Evolutionary conservation across 192 early-diverging fungal genomes (phyloP).

Genomic region (Diversispora eburnea): DNA sequence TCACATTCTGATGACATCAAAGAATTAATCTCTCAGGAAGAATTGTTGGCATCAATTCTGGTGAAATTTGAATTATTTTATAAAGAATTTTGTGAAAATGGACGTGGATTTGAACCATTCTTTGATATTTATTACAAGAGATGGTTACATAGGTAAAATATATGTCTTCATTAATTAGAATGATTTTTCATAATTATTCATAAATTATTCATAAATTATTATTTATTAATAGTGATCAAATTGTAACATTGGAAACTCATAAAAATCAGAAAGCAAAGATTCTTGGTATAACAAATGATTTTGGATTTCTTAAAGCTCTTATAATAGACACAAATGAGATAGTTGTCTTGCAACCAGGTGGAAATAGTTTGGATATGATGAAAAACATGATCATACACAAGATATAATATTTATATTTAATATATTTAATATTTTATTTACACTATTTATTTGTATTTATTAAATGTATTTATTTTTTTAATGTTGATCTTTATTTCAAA

Average conservation of each 20-base stretch:
- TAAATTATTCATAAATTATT: neutral
- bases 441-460: too few relatives aligned
- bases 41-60: slow-evolving; percentile 60
- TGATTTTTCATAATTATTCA: slow-evolving; percentile 29
- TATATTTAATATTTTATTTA: neutral
- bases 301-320: slow-evolving; percentile 71
- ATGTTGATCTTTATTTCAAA: too few relatives aligned
- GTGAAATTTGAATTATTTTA: slow-evolving; percentile 77
- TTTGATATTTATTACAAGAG: slow-evolving; percentile 71
- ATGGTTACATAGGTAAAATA: slow-evolving; percentile 77
- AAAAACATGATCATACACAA: slow-evolving; percentile 68
- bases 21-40: slow-evolving; percentile 63
- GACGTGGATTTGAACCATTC: slow-evolving; percentile 65
- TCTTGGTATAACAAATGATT: slow-evolving; percentile 68
- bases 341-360: slow-evolving; percentile 88
- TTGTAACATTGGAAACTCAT: slow-evolving; percentile 61
- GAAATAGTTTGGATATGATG: slow-evolving; percentile 98
- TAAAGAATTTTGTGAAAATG: slow-evolving; percentile 57
- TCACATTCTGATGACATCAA: slow-evolving; percentile 40
- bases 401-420: neutral
- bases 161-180: too few relatives aligned
- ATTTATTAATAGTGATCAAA: slow-evolving; percentile 48
- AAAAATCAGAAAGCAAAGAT: slow-evolving; percentile 61
- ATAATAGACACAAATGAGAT: slow-evolving; percentile 41
- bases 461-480: too few relatives aligned